Conservation (phyloP, 805 yeast species). For the Yarrowia yakushimensis region DNA sequence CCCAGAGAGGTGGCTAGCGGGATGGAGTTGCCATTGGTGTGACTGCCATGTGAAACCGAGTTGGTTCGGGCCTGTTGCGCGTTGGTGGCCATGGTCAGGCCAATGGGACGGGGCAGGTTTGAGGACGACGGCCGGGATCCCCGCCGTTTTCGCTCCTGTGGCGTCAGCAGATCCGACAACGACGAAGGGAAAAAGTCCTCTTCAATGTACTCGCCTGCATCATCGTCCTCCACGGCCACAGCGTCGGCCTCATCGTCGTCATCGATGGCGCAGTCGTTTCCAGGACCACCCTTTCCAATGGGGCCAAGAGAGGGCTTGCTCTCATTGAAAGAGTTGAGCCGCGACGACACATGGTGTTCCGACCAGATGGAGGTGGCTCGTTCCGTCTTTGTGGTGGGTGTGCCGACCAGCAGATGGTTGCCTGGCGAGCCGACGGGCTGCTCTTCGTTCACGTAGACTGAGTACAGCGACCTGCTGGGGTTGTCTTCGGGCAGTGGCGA, state of each 20-base stretch:
- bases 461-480: constrained; percentile 18
- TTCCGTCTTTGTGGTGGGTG: constrained; percentile 7
- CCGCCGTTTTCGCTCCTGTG: constrained; percentile 71
- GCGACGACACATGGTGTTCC: constrained; percentile 26
- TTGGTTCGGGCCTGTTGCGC: constrained; percentile 17
- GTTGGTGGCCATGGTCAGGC: constrained; percentile 21
- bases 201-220: constrained; percentile 46
- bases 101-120: constrained; percentile 23
- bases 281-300: constrained; percentile 11
- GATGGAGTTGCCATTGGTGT: constrained; percentile 5
- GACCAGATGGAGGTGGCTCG: constrained; percentile 28
- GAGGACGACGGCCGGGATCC: constrained; percentile 45
- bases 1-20: constrained; percentile 20
- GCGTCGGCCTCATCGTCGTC: constrained; percentile 45
- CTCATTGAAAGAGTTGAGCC: constrained; percentile 21
- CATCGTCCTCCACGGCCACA: constrained; percentile 42
- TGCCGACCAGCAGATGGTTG: background rate
- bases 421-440: constrained; percentile 13
- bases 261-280: constrained; percentile 39
- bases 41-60: constrained; percentile 9
- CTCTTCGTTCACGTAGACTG: constrained; percentile 19
- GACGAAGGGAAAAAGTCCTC: constrained; percentile 83
- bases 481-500: constrained; percentile 22
- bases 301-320: background rate
- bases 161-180: constrained; percentile 74